These are phyloP conservation scores for Schizosaccharomyces osmophilus DNA, from an alignment of 805 yeast genomes.

Conservation along the genomic window DNA sequence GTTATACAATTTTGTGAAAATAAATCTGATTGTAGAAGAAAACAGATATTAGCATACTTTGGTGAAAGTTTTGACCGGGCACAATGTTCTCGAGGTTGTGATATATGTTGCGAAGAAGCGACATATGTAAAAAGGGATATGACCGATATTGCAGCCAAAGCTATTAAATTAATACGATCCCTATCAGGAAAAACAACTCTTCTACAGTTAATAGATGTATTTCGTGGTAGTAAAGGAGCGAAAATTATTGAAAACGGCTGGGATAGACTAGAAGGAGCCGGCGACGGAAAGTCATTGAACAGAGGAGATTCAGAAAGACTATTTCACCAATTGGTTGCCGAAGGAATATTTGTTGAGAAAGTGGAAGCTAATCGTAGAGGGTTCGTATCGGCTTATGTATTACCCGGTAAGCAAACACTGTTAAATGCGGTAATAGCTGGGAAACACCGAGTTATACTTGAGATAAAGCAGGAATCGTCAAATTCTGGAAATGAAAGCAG, in stretches of 20 bases:
- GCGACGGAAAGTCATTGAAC: slow-evolving; percentile 39
- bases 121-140: slow-evolving; percentile 35
- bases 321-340: slow-evolving; percentile 50
- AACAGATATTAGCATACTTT: slow-evolving; percentile 72
- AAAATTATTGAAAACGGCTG: slow-evolving; percentile 42
- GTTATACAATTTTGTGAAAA: slow-evolving; percentile 86
- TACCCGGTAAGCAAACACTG: slow-evolving; percentile 25
- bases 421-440: slow-evolving; percentile 26
- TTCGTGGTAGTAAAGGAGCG: slow-evolving; percentile 43
- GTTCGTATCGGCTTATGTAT: slow-evolving; percentile 54
- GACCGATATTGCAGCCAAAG: slow-evolving; percentile 33
- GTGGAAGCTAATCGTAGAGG: slow-evolving; percentile 52
- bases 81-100: slow-evolving; percentile 53
- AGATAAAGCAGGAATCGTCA: slow-evolving; percentile 1
- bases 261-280: slow-evolving; percentile 35
- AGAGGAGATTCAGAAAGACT: slow-evolving; percentile 57
- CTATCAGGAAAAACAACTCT: slow-evolving; percentile 39
- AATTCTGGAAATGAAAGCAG: background rate
- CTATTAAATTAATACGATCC: slow-evolving; percentile 32
- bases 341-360: slow-evolving; percentile 43
- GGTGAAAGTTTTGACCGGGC: slow-evolving; percentile 52
- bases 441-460: slow-evolving; percentile 16
- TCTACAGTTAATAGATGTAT: slow-evolving; percentile 59
- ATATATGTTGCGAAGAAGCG: slow-evolving; percentile 39
- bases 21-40: slow-evolving; percentile 67